These are phyloP conservation scores for Fusarium sacchari DNA, from an alignment of 2,329 filamentous ascomycete genomes.

Conservation along the genomic window DNA sequence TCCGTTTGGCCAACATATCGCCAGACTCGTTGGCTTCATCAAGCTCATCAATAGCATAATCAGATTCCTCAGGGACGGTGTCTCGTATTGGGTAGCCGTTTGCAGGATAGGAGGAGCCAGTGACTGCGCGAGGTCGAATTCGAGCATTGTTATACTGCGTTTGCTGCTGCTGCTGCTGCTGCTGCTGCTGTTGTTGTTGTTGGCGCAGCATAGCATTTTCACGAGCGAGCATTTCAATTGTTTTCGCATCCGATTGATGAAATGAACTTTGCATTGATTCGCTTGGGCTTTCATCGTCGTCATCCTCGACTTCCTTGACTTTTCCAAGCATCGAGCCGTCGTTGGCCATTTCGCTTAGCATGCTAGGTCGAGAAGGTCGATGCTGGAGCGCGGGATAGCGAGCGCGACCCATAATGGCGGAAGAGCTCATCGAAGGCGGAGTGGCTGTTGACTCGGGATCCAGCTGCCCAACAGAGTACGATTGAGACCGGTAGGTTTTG, in stretches of 20 bases:
- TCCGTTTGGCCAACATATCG: conserved; percentile 59
- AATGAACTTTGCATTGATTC: conserved; percentile 60
- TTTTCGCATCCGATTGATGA: conserved; percentile 68
- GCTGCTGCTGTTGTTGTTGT: conserved; percentile 46
- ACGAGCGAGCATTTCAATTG: conserved; percentile 69
- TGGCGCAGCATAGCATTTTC: conserved; percentile 72
- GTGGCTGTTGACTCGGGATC: conserved; percentile 69
- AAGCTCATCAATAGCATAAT: conserved; percentile 78
- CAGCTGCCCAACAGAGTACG: conserved; percentile 92
- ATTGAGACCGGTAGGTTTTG: conserved; percentile 94
- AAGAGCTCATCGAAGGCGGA: conserved; percentile 54
- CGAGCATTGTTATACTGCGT: conserved; percentile 65
- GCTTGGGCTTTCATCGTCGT: conserved; percentile 68
- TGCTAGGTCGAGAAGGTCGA: conserved; percentile 80
- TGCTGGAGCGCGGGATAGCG: conserved; percentile 78
- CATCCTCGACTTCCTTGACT: conserved; percentile 75
- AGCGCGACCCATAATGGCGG: conserved; percentile 62
- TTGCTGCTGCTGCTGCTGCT: conserved; percentile 52
- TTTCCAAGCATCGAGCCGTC: conserved; percentile 72
- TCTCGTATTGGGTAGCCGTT: conserved; percentile 70
- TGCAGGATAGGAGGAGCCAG: conserved; percentile 63
- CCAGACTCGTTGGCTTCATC: conserved; percentile 68
- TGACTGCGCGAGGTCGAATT: conserved; percentile 68
- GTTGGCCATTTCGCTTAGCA: conserved; percentile 77
- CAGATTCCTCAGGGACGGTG: conserved; percentile 70